A percentile compares a stretch with the other conserved stretches of the same genome.
These are phyloP conservation scores for Silene vulgaris DNA, from an alignment of 179 eudicot species.

Conservation along the genomic window DNA sequence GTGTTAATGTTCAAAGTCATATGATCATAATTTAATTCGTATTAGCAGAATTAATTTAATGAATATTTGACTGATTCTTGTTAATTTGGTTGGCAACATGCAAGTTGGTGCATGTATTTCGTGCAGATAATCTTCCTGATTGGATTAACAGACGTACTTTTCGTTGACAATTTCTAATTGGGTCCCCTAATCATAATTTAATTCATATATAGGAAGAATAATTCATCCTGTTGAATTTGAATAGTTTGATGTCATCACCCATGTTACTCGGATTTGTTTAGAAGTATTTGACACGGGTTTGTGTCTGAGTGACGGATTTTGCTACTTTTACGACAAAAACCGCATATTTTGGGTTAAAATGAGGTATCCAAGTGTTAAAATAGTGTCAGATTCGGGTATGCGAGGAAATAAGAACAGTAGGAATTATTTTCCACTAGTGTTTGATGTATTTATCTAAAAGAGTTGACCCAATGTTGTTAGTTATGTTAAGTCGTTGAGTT, in stretches of 20 bases:
- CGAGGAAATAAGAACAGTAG: not conserved
- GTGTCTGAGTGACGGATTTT: not conserved
- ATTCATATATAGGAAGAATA: not conserved
- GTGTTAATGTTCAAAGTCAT: slow-evolving; percentile 4
- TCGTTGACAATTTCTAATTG: slow-evolving; percentile 14
- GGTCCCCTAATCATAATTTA: not conserved
- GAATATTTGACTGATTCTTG: slow-evolving; percentile 10
- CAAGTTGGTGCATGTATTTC: slow-evolving; percentile 9
- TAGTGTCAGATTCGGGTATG: not conserved
- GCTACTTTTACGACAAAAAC: not conserved
- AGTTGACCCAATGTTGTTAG: slow-evolving; percentile 3
- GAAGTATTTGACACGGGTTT: not conserved
- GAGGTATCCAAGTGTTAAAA: not conserved
- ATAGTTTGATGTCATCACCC: not conserved
- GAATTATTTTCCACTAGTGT: not conserved
- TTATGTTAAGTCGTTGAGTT: slow-evolving; percentile 6
- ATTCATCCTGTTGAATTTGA: not conserved
- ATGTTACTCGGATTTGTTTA: not conserved
- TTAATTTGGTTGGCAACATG: slow-evolving; percentile 2
- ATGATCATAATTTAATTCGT: not conserved
- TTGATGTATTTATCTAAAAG: not conserved
- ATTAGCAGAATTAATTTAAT: not conserved
- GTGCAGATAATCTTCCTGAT: slow-evolving; percentile 9
- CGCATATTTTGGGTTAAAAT: not conserved
- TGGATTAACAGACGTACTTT: not conserved